Evolutionary conservation across 768 basidiomycete genomes (phyloP).

Genomic region (Kwoniella dejecticola): DNA sequence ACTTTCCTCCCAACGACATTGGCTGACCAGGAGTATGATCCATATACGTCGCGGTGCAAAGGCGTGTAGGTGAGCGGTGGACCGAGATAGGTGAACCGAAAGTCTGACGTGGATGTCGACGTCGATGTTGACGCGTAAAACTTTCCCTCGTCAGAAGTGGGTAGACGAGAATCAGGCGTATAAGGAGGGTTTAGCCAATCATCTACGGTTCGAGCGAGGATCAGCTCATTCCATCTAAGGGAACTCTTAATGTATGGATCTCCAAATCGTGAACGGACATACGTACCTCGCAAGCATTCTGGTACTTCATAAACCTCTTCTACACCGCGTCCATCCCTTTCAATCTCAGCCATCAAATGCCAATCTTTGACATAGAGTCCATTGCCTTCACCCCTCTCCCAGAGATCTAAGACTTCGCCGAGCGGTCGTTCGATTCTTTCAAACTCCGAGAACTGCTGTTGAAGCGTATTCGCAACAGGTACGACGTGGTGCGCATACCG

Average conservation of each 20-base stretch:
- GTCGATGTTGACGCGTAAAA: conserved; percentile 12
- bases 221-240: too few relatives aligned
- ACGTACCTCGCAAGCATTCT: conserved; percentile 47
- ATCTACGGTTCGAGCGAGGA: conserved; percentile 19
- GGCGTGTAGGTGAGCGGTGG: conserved; percentile 52
- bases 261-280: neutral
- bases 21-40: conserved; percentile 54
- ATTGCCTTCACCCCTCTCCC: conserved; percentile 37
- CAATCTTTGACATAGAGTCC: conserved; percentile 56
- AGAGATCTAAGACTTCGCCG: conserved; percentile 47
- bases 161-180: conserved; percentile 4
- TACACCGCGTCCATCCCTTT: conserved; percentile 35
- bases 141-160: too few relatives aligned
- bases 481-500: conserved; percentile 46
- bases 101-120: too few relatives aligned
- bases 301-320: conserved; percentile 50
- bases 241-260: too few relatives aligned
- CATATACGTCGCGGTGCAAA: conserved; percentile 55
- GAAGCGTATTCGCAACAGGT: conserved; percentile 45
- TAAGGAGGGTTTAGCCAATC: conserved; percentile 53
- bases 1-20: conserved; percentile 54
- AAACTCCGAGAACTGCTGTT: conserved; percentile 50
- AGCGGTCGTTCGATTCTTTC: conserved; percentile 44
- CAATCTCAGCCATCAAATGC: conserved; percentile 50
- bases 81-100: conserved; percentile 54